A percentile compares a stretch with the other conserved stretches of the same genome.
Evolutionary conservation across 2,329 filamentous ascomycete species (phyloP).

Genomic region (Elsinoe fawcettii): DNA sequence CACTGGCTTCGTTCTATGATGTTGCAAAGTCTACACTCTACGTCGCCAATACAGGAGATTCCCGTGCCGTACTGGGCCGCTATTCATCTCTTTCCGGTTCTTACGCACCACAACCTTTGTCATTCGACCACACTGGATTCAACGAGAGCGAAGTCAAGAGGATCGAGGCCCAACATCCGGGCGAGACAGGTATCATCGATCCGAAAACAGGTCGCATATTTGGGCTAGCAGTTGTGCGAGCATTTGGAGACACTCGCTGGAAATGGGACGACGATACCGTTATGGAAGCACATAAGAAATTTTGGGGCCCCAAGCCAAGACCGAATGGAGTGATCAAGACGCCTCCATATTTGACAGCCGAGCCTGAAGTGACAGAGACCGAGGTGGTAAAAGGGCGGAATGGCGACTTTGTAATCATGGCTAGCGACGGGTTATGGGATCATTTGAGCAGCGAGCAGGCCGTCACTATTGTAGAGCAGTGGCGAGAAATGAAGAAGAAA

Average conservation of each 20-base stretch:
- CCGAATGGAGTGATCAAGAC: slow-evolving; percentile 39
- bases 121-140: slow-evolving; percentile 58
- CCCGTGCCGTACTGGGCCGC: slow-evolving; percentile 55
- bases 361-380: slow-evolving; percentile 55
- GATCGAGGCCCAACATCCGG: slow-evolving; percentile 52
- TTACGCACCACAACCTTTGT: slow-evolving; percentile 50
- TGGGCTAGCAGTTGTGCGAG: slow-evolving; percentile 55
- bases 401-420: slow-evolving; percentile 56
- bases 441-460: slow-evolving; percentile 25
- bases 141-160: slow-evolving; percentile 52
- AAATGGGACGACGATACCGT: slow-evolving; percentile 54
- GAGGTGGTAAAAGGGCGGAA: slow-evolving; percentile 36
- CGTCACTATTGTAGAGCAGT: slow-evolving; percentile 42
- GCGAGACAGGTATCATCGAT: slow-evolving; percentile 50
- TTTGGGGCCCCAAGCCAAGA: slow-evolving; percentile 42
- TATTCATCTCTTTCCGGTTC: slow-evolving; percentile 33
- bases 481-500: slow-evolving; percentile 39
- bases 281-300: slow-evolving; percentile 38
- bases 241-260: slow-evolving; percentile 62
- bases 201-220: slow-evolving; percentile 51
- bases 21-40: slow-evolving; percentile 45
- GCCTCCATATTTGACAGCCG: slow-evolving; percentile 61
- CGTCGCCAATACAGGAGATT: slow-evolving; percentile 61
- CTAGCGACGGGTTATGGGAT: slow-evolving; percentile 57
- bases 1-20: slow-evolving; percentile 57